Evolutionary conservation across 495 filamentous ascomycete species (phyloP), one percentile per base, ranked within the genome.

Genomic region (Penicillium angulare): DNA sequence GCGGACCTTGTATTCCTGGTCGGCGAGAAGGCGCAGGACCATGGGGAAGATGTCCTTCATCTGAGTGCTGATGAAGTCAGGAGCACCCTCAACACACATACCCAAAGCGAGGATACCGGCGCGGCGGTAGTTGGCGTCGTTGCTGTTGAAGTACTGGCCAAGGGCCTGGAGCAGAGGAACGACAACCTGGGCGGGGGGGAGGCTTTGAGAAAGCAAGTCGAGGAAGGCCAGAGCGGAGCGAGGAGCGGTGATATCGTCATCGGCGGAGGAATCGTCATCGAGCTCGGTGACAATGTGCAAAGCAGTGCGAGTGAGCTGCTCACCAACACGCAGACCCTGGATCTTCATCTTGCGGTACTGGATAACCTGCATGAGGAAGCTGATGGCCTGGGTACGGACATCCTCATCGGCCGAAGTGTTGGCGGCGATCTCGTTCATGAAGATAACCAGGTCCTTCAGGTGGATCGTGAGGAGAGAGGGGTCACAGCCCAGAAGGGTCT

Each of bases 311-410:
- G 91, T 96, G 47, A 98, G 83, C 67, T 89, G 82, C 66, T 90
- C 83, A 48, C 90, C 90, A 63, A 95, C 81, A 50, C 77, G 75
- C 65, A 95, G 84, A 44, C 80, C 86, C 68, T 97, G 93, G 59
- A 98, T 86, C 80, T 97, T 97, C 70, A 97, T 82, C 68, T 91
- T 93, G 55, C 92, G 83, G 77, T 92, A 97, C 46, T 86, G 86
- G 23, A 95, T 85, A 51, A 84, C 87, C 74, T 96, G 91, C 75
- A 95, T 90, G 22, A 98, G 75, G 82, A 97, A 97, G 56, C 87
- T 86, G 46, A 98, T 80, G 27, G 93, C 90, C 74, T 97, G 93
- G 5, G 85, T 83, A 52, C 93, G 84, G 32, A 86, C 86, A 34
- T 96, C 93, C 43, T 92, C 91, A 16, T 89, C 86, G 8, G 86